Evolutionary conservation across 2,329 filamentous ascomycete genomes (phyloP).

Genomic region (Dendryphion nanum): DNA sequence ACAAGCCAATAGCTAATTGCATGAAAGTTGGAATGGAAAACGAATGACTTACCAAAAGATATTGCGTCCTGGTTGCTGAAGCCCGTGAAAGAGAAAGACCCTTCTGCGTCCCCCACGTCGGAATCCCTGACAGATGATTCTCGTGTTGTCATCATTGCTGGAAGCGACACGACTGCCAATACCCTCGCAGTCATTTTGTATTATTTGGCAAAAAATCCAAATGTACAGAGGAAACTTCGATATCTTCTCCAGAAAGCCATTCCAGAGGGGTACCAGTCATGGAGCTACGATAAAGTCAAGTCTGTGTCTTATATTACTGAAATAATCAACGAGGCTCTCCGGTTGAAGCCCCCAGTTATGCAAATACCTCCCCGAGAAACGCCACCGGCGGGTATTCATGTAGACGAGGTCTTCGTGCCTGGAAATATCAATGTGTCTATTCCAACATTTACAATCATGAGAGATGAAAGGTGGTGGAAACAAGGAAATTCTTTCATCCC

Average conservation of each 20-base stretch:
- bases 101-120: constrained; percentile 30
- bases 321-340: constrained; percentile 34
- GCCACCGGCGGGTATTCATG: constrained; percentile 34
- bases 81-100: constrained; percentile 37
- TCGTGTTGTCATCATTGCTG: constrained; percentile 34
- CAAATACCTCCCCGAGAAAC: constrained; percentile 39
- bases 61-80: constrained; percentile 44
- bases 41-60: constrained; percentile 31
- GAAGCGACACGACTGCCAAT: constrained; percentile 37
- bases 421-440: constrained; percentile 12
- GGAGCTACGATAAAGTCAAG: constrained; percentile 29
- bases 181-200: constrained; percentile 31
- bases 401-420: constrained; percentile 14
- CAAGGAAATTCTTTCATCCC: constrained; percentile 12
- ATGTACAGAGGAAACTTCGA: constrained; percentile 29
- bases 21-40: constrained; percentile 15
- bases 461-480: constrained; percentile 19
- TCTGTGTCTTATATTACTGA: constrained; percentile 31
- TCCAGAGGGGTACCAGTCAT: constrained; percentile 15
- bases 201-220: constrained; percentile 33
- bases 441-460: constrained; percentile 18
- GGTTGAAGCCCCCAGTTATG: constrained; percentile 40
- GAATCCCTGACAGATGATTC: constrained; percentile 34
- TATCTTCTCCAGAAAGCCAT: constrained; percentile 27
- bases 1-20: neutral